A percentile compares a stretch with the other conserved stretches of the same genome.
Conservation (phyloP, 768 basidiomycete species). For the Kwoniella sp. region DNA sequence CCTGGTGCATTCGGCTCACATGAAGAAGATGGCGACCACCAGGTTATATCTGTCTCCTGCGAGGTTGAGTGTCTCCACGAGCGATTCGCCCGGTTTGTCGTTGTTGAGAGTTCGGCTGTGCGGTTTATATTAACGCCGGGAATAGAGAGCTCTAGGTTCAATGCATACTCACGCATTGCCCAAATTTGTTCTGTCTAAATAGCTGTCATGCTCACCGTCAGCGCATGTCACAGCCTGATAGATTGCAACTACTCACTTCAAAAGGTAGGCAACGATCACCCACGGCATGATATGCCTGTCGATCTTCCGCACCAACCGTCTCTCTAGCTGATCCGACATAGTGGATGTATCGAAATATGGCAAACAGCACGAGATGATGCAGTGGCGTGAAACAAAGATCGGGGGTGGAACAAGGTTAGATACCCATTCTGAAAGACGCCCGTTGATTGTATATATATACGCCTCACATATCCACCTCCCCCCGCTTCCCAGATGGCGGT, state of each 20-base stretch:
- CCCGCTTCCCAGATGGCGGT: too few relatives aligned
- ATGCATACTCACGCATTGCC: slow-evolving; percentile 30
- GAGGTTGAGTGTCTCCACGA: slow-evolving; percentile 33
- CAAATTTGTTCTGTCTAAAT: slow-evolving; percentile 38
- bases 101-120: slow-evolving; percentile 42
- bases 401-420: too few relatives aligned
- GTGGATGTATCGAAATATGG: not conserved
- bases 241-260: slow-evolving; percentile 2
- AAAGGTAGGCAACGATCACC: slow-evolving; percentile 3
- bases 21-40: slow-evolving; percentile 43
- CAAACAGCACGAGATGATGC: too few relatives aligned
- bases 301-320: slow-evolving; percentile 28
- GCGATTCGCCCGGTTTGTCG: slow-evolving; percentile 38
- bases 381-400: too few relatives aligned
- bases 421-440: too few relatives aligned
- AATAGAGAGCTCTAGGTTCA: too few relatives aligned
- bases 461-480: too few relatives aligned
- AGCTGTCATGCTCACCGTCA: slow-evolving; percentile 4
- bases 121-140: not conserved
- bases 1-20: slow-evolving; percentile 15
- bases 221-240: not conserved
- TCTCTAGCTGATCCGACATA: slow-evolving; percentile 19
- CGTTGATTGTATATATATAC: too few relatives aligned
- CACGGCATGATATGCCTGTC: slow-evolving; percentile 37
- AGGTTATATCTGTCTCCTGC: slow-evolving; percentile 37